These are phyloP conservation scores for Malus asiatica DNA, from an alignment of 306 rosid species.

Conservation along the genomic window DNA sequence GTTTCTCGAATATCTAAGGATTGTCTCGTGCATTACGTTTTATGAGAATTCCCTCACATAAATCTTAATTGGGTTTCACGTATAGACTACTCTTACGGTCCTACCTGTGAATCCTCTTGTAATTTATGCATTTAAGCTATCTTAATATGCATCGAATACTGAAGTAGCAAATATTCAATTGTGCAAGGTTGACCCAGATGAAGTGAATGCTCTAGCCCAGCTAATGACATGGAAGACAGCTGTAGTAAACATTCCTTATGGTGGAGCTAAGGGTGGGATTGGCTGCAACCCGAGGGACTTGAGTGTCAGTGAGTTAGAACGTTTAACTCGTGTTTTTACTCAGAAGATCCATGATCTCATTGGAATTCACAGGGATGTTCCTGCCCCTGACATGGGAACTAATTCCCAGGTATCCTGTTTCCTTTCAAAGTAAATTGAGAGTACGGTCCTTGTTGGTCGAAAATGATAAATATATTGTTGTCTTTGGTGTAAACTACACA, in stretches of 20 bases:
- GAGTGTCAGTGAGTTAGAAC: constrained; percentile 56
- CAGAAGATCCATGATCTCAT: constrained; percentile 74
- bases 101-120: neutral
- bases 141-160: neutral
- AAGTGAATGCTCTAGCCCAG: constrained; percentile 78
- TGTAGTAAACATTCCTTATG: constrained; percentile 67
- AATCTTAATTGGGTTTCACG: neutral
- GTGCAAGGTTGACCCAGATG: constrained; percentile 70
- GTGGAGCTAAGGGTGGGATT: constrained; percentile 84
- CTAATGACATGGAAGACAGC: constrained; percentile 83
- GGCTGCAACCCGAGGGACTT: constrained; percentile 67
- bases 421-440: neutral
- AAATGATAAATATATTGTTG: neutral
- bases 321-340: constrained; percentile 80
- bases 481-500: neutral
- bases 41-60: neutral
- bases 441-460: neutral
- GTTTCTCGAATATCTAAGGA: neutral
- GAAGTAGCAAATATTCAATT: constrained; percentile 6
- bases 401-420: constrained; percentile 44
- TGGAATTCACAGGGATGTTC: constrained; percentile 63
- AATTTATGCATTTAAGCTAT: neutral
- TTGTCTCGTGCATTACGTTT: too few species aligned
- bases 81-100: neutral
- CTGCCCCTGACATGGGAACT: constrained; percentile 86